Conservation (phyloP, 441 rosid species). For the Breynia disticha region DNA sequence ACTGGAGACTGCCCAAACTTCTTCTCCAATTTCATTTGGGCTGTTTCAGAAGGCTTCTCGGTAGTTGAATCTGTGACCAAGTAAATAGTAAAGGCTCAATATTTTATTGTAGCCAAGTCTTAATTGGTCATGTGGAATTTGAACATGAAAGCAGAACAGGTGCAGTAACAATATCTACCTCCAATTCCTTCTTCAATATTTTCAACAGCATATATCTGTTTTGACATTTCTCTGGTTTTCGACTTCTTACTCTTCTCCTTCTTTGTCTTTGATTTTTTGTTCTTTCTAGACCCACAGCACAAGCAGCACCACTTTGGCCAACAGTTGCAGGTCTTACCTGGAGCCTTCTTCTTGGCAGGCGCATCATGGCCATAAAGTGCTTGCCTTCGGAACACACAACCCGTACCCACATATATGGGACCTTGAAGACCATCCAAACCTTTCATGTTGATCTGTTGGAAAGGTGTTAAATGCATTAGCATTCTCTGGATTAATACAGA, state of each 20-base stretch:
- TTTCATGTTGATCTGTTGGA: conserved; percentile 68
- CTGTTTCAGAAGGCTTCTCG: conserved; percentile 36
- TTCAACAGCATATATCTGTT: conserved; percentile 64
- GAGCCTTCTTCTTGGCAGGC: conserved; percentile 54
- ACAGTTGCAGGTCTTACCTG: conserved; percentile 66
- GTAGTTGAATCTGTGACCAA: conserved; percentile 23
- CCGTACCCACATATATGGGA: conserved; percentile 76
- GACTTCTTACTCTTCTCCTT: conserved; percentile 34
- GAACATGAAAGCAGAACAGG: not conserved
- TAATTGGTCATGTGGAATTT: not conserved
- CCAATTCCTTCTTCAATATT: conserved; percentile 52
- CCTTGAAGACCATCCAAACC: conserved; percentile 83
- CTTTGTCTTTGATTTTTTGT: conserved; percentile 37
- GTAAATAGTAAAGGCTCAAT: not conserved
- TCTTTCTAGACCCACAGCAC: conserved; percentile 48
- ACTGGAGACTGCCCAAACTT: conserved; percentile 78
- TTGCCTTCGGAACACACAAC: conserved; percentile 73
- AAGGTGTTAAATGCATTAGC: conserved; percentile 6
- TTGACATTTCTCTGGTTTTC: conserved; percentile 45
- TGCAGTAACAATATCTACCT: conserved; percentile 23
- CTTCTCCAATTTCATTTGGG: conserved; percentile 56
- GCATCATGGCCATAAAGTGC: conserved; percentile 75
- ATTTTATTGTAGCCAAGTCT: not conserved
- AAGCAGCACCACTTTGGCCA: conserved; percentile 70
- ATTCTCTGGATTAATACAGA: conserved; percentile 4